Evolutionary conservation across 495 filamentous ascomycete species (phyloP).

Genomic region (Xylaria scruposa): DNA sequence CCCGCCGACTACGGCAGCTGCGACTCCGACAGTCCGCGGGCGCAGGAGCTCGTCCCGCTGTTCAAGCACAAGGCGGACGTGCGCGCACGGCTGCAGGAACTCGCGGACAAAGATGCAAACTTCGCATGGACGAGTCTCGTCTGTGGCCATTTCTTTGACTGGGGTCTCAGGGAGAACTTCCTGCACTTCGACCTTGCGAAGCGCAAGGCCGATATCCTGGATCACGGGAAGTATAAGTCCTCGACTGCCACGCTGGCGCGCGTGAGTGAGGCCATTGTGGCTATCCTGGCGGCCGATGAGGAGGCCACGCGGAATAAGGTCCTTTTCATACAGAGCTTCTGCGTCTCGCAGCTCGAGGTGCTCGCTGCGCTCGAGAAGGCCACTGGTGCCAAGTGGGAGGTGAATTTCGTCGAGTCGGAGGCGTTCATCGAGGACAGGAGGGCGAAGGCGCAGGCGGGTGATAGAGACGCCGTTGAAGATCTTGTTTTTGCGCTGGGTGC

Average conservation of each 20-base stretch:
- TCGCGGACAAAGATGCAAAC: not conserved
- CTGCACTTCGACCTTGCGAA: constrained; percentile 47
- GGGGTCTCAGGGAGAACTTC: constrained; percentile 46
- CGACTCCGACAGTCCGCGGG: constrained; percentile 42
- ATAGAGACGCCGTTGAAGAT: constrained; percentile 34
- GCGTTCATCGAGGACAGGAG: not conserved
- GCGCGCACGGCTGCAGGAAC: constrained; percentile 31
- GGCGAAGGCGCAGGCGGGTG: constrained; percentile 27
- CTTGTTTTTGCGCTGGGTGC: constrained; percentile 44
- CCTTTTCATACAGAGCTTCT: constrained; percentile 53
- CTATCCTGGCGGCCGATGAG: constrained; percentile 41
- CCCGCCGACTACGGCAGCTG: constrained; percentile 61
- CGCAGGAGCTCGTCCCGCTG: constrained; percentile 44
- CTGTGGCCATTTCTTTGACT: constrained; percentile 56
- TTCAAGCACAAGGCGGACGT: constrained; percentile 42
- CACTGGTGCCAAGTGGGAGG: constrained; percentile 39
- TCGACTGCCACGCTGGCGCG: not conserved
- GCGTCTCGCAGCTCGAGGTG: constrained; percentile 53
- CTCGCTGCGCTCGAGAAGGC: constrained; percentile 50
- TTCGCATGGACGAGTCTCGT: constrained; percentile 52
- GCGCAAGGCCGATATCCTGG: constrained; percentile 43
- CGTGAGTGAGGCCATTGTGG: not conserved
- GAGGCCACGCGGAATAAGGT: constrained; percentile 52
- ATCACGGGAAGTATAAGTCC: not conserved
- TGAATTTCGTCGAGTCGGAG: not conserved